These are phyloP conservation scores for Agastache rugosa DNA, from an alignment of 257 asterid genomes.

Conservation along the genomic window DNA sequence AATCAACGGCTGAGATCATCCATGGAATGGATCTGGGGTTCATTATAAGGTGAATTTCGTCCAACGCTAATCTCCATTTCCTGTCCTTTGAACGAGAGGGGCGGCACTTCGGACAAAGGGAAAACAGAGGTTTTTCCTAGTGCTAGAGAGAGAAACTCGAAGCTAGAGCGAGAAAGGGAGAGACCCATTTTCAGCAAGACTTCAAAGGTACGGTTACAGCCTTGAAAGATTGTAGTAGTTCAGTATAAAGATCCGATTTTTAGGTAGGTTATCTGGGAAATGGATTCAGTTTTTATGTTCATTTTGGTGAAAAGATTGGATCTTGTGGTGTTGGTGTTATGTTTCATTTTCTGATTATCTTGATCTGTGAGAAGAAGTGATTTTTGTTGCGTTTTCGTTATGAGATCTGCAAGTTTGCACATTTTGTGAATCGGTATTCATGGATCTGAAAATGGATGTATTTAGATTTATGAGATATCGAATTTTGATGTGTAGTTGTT, in stretches of 20 bases:
- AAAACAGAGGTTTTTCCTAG: conserved; percentile 13
- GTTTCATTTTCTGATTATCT: conserved; percentile 29
- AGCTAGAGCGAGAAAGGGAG: conserved; percentile 12
- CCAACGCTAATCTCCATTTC: conserved; percentile 43
- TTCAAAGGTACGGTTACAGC: conserved; percentile 44
- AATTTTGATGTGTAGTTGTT: neutral
- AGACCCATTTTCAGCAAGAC: conserved; percentile 36
- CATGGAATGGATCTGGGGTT: conserved; percentile 46
- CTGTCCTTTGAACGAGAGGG: conserved; percentile 47
- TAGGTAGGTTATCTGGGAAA: conserved; percentile 5
- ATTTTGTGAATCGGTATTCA: conserved; percentile 26
- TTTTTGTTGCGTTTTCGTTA: conserved; percentile 19
- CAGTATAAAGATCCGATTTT: neutral
- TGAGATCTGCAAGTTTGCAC: conserved; percentile 36
- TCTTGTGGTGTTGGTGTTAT: conserved; percentile 20
- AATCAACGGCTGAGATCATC: conserved; percentile 52
- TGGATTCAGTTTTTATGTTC: neutral
- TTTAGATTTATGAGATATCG: conserved; percentile 19
- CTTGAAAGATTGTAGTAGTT: neutral
- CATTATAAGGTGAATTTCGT: conserved; percentile 48
- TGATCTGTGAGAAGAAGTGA: conserved; percentile 29
- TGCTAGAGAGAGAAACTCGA: conserved; percentile 9
- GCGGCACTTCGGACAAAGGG: conserved; percentile 36
- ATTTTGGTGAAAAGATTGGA: conserved; percentile 32
- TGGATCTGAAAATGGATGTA: conserved; percentile 41